Percentiles rank a stretch among this genome's conserved stretches.
Conservation (phyloP, 495 filamentous ascomycete species). For the Penicillium paxilli region DNA sequence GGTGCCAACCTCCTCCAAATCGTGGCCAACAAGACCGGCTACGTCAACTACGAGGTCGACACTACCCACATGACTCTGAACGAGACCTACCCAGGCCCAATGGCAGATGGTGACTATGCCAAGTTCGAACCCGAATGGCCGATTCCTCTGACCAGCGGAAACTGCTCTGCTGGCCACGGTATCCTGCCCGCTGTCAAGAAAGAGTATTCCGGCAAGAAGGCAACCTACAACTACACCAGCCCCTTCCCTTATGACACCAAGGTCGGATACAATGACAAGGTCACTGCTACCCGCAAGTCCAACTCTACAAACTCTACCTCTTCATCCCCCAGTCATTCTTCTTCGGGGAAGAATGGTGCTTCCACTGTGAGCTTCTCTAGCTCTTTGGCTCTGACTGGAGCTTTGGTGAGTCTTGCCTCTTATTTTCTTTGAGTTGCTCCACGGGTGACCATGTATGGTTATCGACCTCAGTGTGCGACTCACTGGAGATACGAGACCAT, state of each 20-base stretch:
- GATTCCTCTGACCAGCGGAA: constrained; percentile 36
- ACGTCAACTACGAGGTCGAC: constrained; percentile 52
- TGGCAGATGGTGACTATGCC: constrained; percentile 32
- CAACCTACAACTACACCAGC: constrained; percentile 43
- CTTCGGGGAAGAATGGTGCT: background rate
- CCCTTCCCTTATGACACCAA: constrained; percentile 28
- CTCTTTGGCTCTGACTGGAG: constrained; percentile 1
- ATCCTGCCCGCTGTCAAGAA: constrained; percentile 41
- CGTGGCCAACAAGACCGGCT: constrained; percentile 59
- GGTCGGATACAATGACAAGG: constrained; percentile 24
- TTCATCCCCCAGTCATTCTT: background rate
- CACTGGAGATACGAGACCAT: background rate
- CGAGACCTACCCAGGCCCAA: constrained; percentile 45
- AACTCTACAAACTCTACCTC: background rate
- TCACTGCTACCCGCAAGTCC: constrained; percentile 32
- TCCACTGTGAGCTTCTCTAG: background rate
- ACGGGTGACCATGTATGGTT: too few relatives aligned
- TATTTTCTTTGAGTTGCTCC: constrained; percentile 5
- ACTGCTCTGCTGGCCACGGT: constrained; percentile 45
- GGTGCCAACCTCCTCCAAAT: constrained; percentile 68
- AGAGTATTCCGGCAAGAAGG: constrained; percentile 27
- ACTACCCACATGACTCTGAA: constrained; percentile 45
- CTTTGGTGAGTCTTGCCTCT: constrained; percentile 12
- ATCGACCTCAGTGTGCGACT: background rate
- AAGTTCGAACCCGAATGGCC: constrained; percentile 40